phyloP scores from a whole-genome alignment of 2,329 filamentous ascomycete species.

The Coniochaeta sp. region DNA sequence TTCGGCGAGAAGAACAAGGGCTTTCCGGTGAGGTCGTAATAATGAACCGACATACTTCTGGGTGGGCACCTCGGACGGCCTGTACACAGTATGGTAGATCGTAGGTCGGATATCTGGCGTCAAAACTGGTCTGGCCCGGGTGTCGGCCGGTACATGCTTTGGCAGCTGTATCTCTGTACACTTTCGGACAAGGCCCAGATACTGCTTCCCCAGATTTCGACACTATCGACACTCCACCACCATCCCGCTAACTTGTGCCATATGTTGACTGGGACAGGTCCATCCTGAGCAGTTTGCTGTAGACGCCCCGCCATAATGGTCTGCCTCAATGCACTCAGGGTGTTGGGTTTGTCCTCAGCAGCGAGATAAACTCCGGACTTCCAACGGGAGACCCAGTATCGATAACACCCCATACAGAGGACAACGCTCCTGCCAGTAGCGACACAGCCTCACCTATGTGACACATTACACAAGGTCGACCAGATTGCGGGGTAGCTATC shows the following conservation, averaged over 20 bases:
- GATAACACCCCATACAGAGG: background rate
- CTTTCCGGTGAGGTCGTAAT: background rate
- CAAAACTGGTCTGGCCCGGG: background rate
- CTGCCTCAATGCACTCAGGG: background rate
- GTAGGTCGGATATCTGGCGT: background rate
- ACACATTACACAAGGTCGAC: background rate
- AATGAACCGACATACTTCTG: background rate
- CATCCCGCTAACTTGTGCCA: background rate
- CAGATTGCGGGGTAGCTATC: background rate
- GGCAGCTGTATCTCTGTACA: background rate
- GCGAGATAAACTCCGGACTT: background rate
- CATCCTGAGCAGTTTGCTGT: background rate
- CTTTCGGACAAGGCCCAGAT: background rate
- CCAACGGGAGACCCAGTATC: background rate
- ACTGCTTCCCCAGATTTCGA: background rate
- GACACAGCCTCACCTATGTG: background rate
- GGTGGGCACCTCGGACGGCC: background rate
- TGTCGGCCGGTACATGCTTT: background rate
- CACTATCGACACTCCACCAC: constrained; percentile 1
- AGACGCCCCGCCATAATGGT: background rate
- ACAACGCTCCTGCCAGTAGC: background rate
- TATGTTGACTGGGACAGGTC: background rate
- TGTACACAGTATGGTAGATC: background rate
- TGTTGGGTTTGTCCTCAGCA: background rate
- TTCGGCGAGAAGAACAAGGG: background rate